phyloP scores from a whole-genome alignment of 257 asterid genomes.

The Coffea eugenioides region DNA sequence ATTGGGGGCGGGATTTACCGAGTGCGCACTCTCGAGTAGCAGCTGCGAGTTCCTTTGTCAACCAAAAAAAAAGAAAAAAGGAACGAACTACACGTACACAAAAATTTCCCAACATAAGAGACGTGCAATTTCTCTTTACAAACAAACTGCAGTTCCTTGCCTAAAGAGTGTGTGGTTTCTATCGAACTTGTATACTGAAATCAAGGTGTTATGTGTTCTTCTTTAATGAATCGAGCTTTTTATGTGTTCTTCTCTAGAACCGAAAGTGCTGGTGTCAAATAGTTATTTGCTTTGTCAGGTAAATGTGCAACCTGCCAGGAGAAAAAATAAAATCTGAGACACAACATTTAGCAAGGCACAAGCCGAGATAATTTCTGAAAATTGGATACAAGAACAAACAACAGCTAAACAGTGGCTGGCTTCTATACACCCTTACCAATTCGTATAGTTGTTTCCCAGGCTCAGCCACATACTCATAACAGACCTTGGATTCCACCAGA shows the following conservation, averaged over 20 bases:
- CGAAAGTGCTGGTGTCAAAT: constrained; percentile 94
- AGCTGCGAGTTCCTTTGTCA: no score
- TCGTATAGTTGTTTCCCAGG: constrained; percentile 96
- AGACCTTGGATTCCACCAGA: constrained; percentile 51
- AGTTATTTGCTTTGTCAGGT: constrained; percentile 97
- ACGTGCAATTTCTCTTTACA: not conserved
- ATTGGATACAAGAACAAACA: not conserved
- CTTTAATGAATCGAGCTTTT: constrained; percentile 3
- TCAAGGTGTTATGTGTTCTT: constrained; percentile 60
- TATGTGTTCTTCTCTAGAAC: constrained; percentile 43
- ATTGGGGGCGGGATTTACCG: no score
- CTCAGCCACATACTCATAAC: constrained; percentile 88
- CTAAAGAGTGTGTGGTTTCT: not conserved
- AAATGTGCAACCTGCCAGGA: constrained; percentile 81
- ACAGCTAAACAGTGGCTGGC: not conserved
- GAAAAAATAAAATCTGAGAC: not conserved
- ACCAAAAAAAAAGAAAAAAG: no score
- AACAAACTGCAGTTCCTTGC: not conserved
- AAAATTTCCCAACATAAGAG: not conserved
- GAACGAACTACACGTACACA: not conserved
- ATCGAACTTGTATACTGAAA: not conserved
- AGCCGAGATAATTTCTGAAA: not conserved
- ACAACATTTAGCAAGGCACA: not conserved
- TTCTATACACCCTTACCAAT: constrained; percentile 50
- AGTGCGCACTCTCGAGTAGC: no score